Conservation (phyloP, 306 rosid species). For the Glycine tomentella region DNA sequence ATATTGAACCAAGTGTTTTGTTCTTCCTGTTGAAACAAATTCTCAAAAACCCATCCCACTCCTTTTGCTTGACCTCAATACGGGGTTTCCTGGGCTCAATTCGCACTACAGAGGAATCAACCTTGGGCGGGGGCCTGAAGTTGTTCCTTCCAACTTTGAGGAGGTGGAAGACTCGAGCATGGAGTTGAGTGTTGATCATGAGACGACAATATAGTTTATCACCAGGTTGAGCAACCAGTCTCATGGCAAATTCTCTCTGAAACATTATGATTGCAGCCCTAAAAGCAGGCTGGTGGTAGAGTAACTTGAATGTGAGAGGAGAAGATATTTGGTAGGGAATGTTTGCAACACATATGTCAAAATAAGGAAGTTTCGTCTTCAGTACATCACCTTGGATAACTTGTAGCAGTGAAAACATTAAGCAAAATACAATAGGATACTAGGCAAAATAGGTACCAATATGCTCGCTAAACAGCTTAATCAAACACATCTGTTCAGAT, state of each 20-base stretch:
- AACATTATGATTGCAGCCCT: slow-evolving; percentile 95
- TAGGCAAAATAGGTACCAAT: neutral
- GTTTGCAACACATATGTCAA: slow-evolving; percentile 92
- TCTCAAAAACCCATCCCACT: slow-evolving; percentile 93
- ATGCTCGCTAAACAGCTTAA: too few relatives aligned
- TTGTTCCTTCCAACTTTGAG: slow-evolving; percentile 94
- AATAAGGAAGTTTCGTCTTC: slow-evolving; percentile 86
- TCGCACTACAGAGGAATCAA: slow-evolving; percentile 87
- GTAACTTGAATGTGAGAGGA: slow-evolving; percentile 91
- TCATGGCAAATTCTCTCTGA: slow-evolving; percentile 94
- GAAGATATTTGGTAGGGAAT: slow-evolving; percentile 97
- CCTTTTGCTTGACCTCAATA: slow-evolving; percentile 76
- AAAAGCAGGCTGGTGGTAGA: slow-evolving; percentile 79
- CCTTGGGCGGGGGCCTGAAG: slow-evolving; percentile 93
- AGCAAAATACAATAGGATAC: neutral
- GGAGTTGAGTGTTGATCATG: slow-evolving; percentile 82
- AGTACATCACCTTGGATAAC: slow-evolving; percentile 91
- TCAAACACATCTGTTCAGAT: too few relatives aligned
- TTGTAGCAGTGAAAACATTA: slow-evolving; percentile 44
- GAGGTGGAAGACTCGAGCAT: slow-evolving; percentile 86
- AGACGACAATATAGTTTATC: slow-evolving; percentile 94
- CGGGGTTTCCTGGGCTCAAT: slow-evolving; percentile 88
- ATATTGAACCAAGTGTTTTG: slow-evolving; percentile 89
- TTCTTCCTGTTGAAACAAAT: slow-evolving; percentile 89
- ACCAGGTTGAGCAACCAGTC: slow-evolving; percentile 93